These are phyloP conservation scores for Mantamonas sphyraenae DNA, from an alignment of 78 protist species.

Conservation along the genomic window DNA sequence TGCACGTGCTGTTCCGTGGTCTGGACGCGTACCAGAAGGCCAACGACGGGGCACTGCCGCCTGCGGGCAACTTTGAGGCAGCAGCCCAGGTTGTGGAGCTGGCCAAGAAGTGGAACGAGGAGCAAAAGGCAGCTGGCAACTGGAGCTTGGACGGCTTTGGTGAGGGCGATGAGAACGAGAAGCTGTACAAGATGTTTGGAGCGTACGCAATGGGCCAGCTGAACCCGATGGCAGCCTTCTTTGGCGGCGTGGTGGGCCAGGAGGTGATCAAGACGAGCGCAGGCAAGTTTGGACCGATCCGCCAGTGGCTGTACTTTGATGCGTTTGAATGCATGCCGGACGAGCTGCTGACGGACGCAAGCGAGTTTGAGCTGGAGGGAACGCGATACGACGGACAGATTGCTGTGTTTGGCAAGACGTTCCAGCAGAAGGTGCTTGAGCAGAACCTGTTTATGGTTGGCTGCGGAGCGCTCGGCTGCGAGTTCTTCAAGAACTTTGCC, in stretches of 20 bases:
- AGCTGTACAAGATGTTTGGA: too few relatives aligned
- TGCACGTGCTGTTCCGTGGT: constrained; percentile 10
- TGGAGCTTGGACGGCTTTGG: neutral
- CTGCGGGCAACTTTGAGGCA: neutral
- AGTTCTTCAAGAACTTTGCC: constrained; percentile 27
- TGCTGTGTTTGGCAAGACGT: constrained; percentile 26
- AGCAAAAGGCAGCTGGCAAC: neutral
- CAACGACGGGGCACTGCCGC: neutral
- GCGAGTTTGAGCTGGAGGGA: neutral
- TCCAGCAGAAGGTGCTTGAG: constrained; percentile 10
- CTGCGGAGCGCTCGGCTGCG: constrained; percentile 58
- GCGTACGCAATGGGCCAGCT: neutral
- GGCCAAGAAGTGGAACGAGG: neutral
- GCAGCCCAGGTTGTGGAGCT: neutral
- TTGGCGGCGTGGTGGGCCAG: constrained; percentile 36
- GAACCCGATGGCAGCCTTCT: neutral
- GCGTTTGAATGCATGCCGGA: constrained; percentile 17
- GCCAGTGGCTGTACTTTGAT: constrained; percentile 39
- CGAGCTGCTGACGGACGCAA: neutral
- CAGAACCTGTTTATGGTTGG: constrained; percentile 47
- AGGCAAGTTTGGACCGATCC: constrained; percentile 40
- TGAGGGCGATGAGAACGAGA: neutral
- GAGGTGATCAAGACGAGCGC: constrained; percentile 43
- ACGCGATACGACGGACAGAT: constrained; percentile 53
- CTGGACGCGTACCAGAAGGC: neutral